Evolutionary conservation across 768 basidiomycete genomes (phyloP).

Genomic region (Suillus subalutaceus): DNA sequence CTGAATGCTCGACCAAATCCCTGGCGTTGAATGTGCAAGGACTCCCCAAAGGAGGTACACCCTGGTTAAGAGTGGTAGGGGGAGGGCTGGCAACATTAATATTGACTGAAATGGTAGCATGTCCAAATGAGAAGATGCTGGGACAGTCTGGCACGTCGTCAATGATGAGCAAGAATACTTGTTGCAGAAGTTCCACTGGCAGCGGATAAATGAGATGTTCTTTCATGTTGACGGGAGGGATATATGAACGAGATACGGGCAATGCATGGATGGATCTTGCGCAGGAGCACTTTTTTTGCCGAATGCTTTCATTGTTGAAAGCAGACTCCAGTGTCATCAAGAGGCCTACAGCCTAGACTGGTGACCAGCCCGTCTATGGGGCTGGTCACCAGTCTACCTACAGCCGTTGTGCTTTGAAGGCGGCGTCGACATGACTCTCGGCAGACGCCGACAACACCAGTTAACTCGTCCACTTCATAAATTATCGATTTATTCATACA

Average conservation of each 20-base stretch:
- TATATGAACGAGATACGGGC: too few relatives aligned
- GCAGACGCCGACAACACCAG: neutral
- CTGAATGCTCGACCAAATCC: neutral
- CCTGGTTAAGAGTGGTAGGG: neutral
- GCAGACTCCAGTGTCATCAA: neutral
- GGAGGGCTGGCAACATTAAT: neutral
- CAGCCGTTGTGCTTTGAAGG: too few relatives aligned
- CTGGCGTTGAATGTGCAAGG: neutral
- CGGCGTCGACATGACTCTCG: neutral
- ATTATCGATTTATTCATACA: neutral
- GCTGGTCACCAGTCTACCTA: too few relatives aligned
- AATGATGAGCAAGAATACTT: neutral
- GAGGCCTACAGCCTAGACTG: too few relatives aligned
- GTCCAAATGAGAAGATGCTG: neutral
- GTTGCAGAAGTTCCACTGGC: neutral
- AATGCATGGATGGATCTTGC: neutral
- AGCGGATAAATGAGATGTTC: neutral
- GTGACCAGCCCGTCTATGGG: too few relatives aligned
- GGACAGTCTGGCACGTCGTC: neutral
- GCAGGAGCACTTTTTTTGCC: neutral
- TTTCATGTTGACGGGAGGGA: neutral
- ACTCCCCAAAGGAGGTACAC: neutral
- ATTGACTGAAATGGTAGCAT: neutral
- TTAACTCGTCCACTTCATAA: neutral
- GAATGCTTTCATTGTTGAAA: neutral